A percentile compares a stretch with the other conserved stretches of the same genome.
phyloP scores from a whole-genome alignment of 208 protist species.

The Phytomonas francai region DNA sequence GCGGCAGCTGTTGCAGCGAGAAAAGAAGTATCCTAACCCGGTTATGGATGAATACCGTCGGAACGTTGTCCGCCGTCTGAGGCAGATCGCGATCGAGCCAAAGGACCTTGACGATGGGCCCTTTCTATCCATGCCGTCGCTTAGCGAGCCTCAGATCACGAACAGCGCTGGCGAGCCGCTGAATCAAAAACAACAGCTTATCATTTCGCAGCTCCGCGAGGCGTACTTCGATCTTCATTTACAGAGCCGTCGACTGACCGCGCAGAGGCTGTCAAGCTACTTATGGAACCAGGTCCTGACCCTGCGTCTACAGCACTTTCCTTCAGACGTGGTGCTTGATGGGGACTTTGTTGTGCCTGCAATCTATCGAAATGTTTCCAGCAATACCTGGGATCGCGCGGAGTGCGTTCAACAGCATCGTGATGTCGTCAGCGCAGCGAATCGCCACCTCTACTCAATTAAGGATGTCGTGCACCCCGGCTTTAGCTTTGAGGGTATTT shows the following conservation, averaged over 20 bases:
- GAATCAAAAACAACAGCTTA: constrained; percentile 42
- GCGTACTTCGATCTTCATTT: constrained; percentile 67
- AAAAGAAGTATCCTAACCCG: constrained; percentile 69
- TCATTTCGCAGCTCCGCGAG: constrained; percentile 55
- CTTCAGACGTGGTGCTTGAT: constrained; percentile 31
- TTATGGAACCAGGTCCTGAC: constrained; percentile 83
- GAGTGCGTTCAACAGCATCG: constrained; percentile 34
- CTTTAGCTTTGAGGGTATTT: constrained; percentile 72
- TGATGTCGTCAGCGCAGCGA: constrained; percentile 26
- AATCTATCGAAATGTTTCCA: constrained; percentile 21
- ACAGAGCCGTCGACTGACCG: constrained; percentile 55
- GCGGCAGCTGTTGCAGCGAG: constrained; percentile 77
- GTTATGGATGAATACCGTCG: constrained; percentile 78
- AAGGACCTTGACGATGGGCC: constrained; percentile 61
- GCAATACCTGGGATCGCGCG: constrained; percentile 25
- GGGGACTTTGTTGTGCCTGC: constrained; percentile 62
- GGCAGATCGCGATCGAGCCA: constrained; percentile 53
- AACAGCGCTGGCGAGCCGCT: constrained; percentile 24
- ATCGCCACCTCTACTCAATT: constrained; percentile 37
- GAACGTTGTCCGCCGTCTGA: constrained; percentile 63
- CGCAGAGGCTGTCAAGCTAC: constrained; percentile 74
- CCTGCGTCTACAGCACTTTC: constrained; percentile 62
- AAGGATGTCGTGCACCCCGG: constrained; percentile 76
- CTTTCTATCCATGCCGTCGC: constrained; percentile 52
- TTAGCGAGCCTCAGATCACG: constrained; percentile 27